These are phyloP conservation scores for Linnemannia schmuckeri DNA, from an alignment of 192 early-diverging fungal genomes.

Conservation along the genomic window DNA sequence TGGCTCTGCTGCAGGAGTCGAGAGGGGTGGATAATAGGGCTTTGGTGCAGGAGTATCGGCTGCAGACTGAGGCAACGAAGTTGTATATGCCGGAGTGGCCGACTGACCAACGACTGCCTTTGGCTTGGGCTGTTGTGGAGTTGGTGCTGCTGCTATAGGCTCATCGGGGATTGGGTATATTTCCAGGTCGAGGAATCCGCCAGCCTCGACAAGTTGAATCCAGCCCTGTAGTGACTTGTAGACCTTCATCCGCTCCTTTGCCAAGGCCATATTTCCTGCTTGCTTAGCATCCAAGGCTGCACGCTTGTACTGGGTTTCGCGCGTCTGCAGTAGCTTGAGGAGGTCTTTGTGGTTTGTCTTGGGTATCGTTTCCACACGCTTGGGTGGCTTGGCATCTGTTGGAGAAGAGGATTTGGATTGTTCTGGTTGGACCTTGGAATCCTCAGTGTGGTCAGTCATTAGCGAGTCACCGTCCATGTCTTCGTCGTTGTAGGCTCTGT, in stretches of 20 bases:
- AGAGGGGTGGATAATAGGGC: conserved; percentile 8
- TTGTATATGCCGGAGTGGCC: neutral
- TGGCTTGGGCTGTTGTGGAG: neutral
- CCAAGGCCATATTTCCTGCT: conserved; percentile 61
- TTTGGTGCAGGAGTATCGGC: neutral
- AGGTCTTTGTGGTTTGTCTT: conserved; percentile 48
- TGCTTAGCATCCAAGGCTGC: conserved; percentile 62
- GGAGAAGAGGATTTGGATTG: conserved; percentile 20
- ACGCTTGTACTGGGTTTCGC: conserved; percentile 64
- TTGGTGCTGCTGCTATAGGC: neutral
- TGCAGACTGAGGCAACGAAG: neutral
- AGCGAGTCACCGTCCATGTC: conserved; percentile 26
- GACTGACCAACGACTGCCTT: conserved; percentile 15
- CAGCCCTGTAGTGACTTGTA: conserved; percentile 62
- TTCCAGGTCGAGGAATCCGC: conserved; percentile 37
- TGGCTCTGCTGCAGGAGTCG: conserved; percentile 40
- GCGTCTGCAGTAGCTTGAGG: conserved; percentile 43
- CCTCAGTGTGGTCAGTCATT: conserved; percentile 8
- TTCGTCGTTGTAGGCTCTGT: conserved; percentile 26
- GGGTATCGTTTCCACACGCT: conserved; percentile 23
- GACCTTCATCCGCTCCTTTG: conserved; percentile 55
- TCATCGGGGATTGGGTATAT: conserved; percentile 43
- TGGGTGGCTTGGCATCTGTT: conserved; percentile 33
- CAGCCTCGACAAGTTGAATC: conserved; percentile 46
- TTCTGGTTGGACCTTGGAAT: neutral